Base-by-base conservation (phyloP, 352 stramenopile genomes). In the Stramenopiles sp. region DNA sequence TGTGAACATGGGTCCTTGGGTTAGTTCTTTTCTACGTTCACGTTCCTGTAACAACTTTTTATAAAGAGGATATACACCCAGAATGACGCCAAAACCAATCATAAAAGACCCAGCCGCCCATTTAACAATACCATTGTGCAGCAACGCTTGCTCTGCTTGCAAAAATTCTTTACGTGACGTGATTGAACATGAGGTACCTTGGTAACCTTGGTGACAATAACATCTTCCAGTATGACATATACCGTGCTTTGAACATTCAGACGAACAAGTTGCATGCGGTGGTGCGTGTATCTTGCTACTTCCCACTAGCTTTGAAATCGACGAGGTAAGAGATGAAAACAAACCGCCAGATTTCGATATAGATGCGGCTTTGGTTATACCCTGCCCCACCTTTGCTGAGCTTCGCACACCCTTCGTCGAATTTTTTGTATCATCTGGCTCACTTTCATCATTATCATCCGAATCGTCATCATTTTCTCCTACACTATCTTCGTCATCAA, bases 131-230 rank as follows among this genome's bases (percentile, higher is more conserved):
- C 71, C 71, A 8, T 78, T 31, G 22, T 31, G 4, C 4, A 78
- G 4, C 22, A 78, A 78, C 22, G 30, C 1, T 31, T 31, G 30
- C 71, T 78, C 71, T 14, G 71, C 71, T 33, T 31, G 31, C 8
- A 78, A 31, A 33, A 78, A 78, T 78, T 78, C 71, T 78, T 78
- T 78, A 33, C 31, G 30, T 33, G 31, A 4, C 8, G 71, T 78
- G 4, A 78, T 14, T 14, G 30, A 14, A 33, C 71, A 78, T 33
- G 71, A 4, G 22, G 4, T 78, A 33, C 71, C 71, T 78, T 78
- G 71, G 22, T 33, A 78, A 14, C 71, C 71, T 78, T 78, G 71
- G 22, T 14, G 22, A 14, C 71, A 78, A 33, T 78, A 78, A 78
- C 71, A 78, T 78, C 8, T 33, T 14, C 71, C 71, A 14, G 71